Evolutionary conservation across 2,329 filamentous ascomycete genomes (phyloP).

Genomic region (Chrysosporium queenslandicum): DNA sequence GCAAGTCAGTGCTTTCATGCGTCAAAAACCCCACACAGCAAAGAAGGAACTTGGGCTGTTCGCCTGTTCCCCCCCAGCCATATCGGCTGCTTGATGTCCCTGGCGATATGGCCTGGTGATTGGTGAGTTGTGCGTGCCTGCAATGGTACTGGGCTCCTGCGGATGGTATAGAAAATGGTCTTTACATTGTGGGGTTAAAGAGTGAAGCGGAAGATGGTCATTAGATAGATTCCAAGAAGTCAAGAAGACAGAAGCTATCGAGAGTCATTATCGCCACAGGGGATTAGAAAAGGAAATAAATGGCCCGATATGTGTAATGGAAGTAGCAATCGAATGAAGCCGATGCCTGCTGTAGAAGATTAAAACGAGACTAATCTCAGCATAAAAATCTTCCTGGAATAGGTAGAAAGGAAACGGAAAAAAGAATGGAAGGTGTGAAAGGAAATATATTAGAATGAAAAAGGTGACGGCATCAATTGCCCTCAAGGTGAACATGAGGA

Average conservation of each 20-base stretch:
- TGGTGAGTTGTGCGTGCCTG: no score
- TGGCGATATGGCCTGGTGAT: background rate
- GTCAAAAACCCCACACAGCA: background rate
- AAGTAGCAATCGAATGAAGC: background rate
- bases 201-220: background rate
- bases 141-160: no score
- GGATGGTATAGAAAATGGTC: no score
- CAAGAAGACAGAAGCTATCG: background rate
- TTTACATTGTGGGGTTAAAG: no score
- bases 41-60: background rate
- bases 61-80: no score
- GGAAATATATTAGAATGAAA: background rate
- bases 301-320: background rate
- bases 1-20: background rate
- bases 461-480: background rate
- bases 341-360: background rate
- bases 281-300: background rate
- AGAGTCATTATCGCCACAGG: background rate
- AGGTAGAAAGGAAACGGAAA: background rate
- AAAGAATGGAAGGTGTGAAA: background rate
- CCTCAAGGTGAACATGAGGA: background rate
- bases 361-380: background rate
- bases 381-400: background rate
- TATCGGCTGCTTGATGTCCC: no score
- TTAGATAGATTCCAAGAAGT: slow-evolving; percentile 4